Conservation (phyloP, 1,284 basidiomycete species). For the Heterobasidion irregulare region DNA sequence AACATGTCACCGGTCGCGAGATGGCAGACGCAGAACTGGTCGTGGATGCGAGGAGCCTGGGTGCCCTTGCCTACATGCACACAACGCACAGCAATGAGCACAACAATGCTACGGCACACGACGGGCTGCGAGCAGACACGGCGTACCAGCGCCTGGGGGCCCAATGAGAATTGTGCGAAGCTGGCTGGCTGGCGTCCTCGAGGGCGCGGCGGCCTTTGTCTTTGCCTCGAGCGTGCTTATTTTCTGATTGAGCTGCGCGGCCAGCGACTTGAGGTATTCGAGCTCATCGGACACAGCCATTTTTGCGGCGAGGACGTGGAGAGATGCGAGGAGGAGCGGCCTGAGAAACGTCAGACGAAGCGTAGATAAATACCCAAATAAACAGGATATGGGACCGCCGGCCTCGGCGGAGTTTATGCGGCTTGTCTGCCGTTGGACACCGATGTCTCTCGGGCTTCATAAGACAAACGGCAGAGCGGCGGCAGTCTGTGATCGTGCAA, state of each 20-base stretch:
- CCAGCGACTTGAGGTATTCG: constrained; percentile 85
- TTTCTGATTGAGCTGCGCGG: constrained; percentile 76
- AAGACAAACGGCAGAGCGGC: too few species aligned
- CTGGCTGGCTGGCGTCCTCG: constrained; percentile 69
- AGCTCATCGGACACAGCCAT: constrained; percentile 69
- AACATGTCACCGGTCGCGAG: constrained; percentile 98
- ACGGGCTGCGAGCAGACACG: neutral
- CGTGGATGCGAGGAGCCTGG: constrained; percentile 89
- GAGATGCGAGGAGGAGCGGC: neutral
- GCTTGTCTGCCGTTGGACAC: too few species aligned
- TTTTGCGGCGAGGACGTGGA: neutral
- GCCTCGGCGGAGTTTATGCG: too few species aligned
- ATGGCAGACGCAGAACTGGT: constrained; percentile 95
- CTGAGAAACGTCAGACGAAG: neutral
- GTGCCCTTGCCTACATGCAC: constrained; percentile 85
- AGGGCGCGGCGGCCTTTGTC: constrained; percentile 34
- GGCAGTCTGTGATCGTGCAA: too few species aligned
- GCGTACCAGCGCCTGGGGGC: constrained; percentile 90
- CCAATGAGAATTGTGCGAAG: constrained; percentile 90
- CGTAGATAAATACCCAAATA: neutral
- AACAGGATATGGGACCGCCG: neutral
- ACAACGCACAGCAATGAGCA: neutral
- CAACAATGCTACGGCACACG: too few species aligned
- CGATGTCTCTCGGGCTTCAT: too few species aligned
- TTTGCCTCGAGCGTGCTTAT: constrained; percentile 65